These are phyloP conservation scores for Geosmithia flava DNA, from an alignment of 2,329 filamentous ascomycete genomes.

Conservation along the genomic window DNA sequence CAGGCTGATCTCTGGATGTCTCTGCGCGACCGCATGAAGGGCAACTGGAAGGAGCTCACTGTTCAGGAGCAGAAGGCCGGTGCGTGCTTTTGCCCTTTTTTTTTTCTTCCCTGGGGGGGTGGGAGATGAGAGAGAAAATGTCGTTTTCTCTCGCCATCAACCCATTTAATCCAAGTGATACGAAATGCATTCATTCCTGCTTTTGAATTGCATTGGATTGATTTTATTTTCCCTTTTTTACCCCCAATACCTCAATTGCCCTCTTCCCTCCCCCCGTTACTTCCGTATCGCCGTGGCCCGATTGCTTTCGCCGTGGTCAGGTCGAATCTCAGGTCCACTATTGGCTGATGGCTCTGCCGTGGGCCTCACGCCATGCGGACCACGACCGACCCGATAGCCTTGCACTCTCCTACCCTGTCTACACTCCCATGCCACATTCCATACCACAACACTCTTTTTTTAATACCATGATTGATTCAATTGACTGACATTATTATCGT, in stretches of 20 bases:
- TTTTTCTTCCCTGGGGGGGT: background rate
- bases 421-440: background rate
- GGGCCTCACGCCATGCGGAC: background rate
- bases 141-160: background rate
- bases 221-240: background rate
- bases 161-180: background rate
- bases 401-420: too few species aligned
- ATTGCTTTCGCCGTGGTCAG: background rate
- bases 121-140: background rate
- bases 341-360: conserved; percentile 1
- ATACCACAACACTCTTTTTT: background rate
- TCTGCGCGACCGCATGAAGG: conserved; percentile 97
- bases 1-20: conserved; percentile 99
- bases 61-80: conserved; percentile 98
- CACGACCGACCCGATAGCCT: background rate
- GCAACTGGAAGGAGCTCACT: conserved; percentile 90
- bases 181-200: background rate
- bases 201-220: background rate
- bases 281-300: background rate
- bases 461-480: background rate
- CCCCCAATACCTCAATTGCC: background rate
- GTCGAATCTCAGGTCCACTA: conserved; percentile 1
- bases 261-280: background rate
- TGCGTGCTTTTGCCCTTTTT: conserved; percentile 39
- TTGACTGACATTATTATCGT: background rate